These are phyloP conservation scores for Abelmoschus esculentus DNA, from an alignment of 345 rosid species.

Conservation along the genomic window DNA sequence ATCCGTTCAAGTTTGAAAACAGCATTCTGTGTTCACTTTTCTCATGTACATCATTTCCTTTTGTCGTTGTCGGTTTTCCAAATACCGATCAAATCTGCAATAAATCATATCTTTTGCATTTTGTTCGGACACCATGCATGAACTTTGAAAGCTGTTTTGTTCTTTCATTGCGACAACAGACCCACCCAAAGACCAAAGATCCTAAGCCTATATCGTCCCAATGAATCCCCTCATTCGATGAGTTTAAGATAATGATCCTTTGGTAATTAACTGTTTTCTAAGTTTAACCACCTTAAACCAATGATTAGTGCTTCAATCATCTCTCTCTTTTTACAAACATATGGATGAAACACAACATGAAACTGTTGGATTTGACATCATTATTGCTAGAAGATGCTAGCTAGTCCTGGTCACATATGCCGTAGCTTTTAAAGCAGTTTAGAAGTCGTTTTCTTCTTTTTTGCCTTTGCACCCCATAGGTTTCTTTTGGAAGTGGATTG, in stretches of 20 bases:
- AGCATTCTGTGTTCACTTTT: not conserved
- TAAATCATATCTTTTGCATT: not conserved
- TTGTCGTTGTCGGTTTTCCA: not conserved
- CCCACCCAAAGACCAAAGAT: too few species aligned
- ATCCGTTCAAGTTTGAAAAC: too few species aligned
- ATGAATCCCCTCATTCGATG: not conserved
- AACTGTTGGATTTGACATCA: slow-evolving; percentile 12
- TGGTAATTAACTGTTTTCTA: not conserved
- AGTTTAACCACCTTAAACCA: not conserved
- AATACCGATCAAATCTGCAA: not conserved
- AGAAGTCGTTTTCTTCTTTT: slow-evolving; percentile 6
- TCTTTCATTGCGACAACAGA: not conserved
- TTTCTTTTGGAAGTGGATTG: slow-evolving; percentile 3
- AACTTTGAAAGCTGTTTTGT: not conserved
- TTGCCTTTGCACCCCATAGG: not conserved
- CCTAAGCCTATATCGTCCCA: too few species aligned
- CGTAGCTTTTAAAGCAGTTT: not conserved
- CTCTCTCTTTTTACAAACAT: not conserved
- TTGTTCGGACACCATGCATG: not conserved
- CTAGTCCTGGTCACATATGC: not conserved
- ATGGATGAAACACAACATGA: not conserved
- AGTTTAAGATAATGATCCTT: not conserved
- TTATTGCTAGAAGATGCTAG: slow-evolving; percentile 4
- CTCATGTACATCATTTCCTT: not conserved
- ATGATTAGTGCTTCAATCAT: not conserved